Evolutionary conservation across 139 green algal species (phyloP).

Genomic region (Zygnema cylindricum): DNA sequence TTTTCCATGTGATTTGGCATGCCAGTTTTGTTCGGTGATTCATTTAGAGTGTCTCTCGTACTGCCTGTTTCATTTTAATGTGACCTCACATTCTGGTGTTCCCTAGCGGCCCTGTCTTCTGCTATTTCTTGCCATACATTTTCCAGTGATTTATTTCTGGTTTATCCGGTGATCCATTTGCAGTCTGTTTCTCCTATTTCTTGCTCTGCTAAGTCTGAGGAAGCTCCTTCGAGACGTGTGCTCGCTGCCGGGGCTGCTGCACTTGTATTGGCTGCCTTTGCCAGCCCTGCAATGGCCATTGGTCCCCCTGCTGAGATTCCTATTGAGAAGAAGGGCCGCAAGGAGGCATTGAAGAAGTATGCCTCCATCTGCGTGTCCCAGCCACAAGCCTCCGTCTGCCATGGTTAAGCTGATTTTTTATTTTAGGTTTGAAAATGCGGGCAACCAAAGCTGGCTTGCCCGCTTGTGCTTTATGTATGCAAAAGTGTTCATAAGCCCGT

Average conservation of each 20-base stretch:
- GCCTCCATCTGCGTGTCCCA: constrained; percentile 32
- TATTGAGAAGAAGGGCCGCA: constrained; percentile 38
- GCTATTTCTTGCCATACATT: no score
- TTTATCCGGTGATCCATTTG: no score
- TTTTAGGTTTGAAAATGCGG: no score
- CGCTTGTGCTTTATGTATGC: no score
- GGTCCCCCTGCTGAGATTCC: not conserved
- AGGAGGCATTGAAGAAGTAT: constrained; percentile 42
- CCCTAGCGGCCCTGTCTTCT: no score
- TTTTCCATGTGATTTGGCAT: not conserved
- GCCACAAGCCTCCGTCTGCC: constrained; percentile 21
- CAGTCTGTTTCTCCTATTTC: not conserved
- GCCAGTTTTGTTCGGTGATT: no score
- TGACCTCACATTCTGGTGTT: not conserved
- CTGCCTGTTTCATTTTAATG: not conserved
- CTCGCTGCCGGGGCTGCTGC: constrained; percentile 4
- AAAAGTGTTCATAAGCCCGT: no score
- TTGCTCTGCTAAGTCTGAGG: constrained; percentile 1
- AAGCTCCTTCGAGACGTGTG: not conserved
- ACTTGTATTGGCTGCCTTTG: not conserved
- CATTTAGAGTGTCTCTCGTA: no score
- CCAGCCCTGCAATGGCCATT: not conserved
- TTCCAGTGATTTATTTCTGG: no score
- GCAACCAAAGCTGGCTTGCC: no score
- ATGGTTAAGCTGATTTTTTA: constrained; percentile 20